Conservation (phyloP, 1,284 basidiomycete genomes). For the Trichosporon inkin region DNA sequence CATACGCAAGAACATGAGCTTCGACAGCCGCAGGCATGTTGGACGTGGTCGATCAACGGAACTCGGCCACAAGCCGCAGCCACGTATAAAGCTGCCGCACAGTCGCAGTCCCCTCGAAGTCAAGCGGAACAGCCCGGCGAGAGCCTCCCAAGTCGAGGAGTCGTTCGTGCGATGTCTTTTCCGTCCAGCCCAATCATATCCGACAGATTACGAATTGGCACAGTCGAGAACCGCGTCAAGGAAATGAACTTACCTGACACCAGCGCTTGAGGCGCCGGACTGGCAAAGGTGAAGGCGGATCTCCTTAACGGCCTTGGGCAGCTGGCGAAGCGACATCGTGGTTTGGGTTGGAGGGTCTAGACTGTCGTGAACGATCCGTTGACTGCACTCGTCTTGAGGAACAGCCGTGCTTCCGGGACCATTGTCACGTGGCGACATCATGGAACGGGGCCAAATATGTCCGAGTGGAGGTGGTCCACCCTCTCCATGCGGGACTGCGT, state of each 20-base stretch:
- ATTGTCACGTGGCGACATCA: background rate
- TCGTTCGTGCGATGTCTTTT: background rate
- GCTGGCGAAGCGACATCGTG: constrained; percentile 58
- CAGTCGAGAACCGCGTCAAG: too few species aligned
- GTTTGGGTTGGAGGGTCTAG: constrained; percentile 5
- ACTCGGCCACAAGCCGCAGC: too few species aligned
- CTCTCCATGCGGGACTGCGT: background rate
- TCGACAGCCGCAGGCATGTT: background rate
- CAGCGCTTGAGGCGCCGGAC: constrained; percentile 68
- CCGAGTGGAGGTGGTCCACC: constrained; percentile 7
- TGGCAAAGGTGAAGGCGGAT: constrained; percentile 83
- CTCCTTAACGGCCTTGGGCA: constrained; percentile 79
- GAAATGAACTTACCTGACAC: constrained; percentile 64
- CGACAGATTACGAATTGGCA: background rate
- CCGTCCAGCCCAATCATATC: constrained; percentile 3
- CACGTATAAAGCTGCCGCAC: too few species aligned
- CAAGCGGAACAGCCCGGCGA: background rate
- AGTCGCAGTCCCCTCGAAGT: background rate
- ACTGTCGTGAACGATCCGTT: background rate
- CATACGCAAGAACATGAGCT: too few species aligned
- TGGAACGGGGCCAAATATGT: background rate
- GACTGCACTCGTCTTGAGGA: constrained; percentile 1
- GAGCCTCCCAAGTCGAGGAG: background rate
- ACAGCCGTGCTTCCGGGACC: background rate
- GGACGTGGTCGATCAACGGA: background rate